Conservation (phyloP, 2,329 filamentous ascomycete species). For the Decorospora gaudefroyi region DNA sequence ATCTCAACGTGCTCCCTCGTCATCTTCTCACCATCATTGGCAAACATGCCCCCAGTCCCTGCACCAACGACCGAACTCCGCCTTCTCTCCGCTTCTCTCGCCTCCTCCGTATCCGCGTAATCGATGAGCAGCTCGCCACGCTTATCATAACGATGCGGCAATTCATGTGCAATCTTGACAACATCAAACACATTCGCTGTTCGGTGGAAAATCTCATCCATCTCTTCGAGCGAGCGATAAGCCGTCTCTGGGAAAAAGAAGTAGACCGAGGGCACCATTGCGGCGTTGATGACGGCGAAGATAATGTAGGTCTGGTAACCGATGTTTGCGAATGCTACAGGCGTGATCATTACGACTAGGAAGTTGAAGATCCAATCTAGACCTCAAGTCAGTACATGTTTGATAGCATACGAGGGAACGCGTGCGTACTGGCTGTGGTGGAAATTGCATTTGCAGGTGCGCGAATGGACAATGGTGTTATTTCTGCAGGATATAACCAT, state of each 20-base stretch:
- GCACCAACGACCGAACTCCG: slow-evolving; percentile 35
- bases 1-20: slow-evolving; percentile 10
- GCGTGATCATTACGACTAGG: slow-evolving; percentile 69
- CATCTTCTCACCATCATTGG: slow-evolving; percentile 8
- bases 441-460: slow-evolving; percentile 85
- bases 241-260: slow-evolving; percentile 67
- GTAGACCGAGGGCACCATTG: slow-evolving; percentile 61
- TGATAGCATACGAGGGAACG: neutral
- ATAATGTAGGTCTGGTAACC: slow-evolving; percentile 61
- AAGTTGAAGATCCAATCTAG: slow-evolving; percentile 53
- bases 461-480: slow-evolving; percentile 86
- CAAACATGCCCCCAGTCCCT: slow-evolving; percentile 6
- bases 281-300: slow-evolving; percentile 61
- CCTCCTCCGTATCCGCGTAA: slow-evolving; percentile 52
- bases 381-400: slow-evolving; percentile 62
- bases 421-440: slow-evolving; percentile 65
- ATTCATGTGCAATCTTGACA: slow-evolving; percentile 55
- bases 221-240: slow-evolving; percentile 49
- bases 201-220: slow-evolving; percentile 67
- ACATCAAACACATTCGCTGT: slow-evolving; percentile 56
- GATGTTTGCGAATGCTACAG: slow-evolving; percentile 62
- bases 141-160: slow-evolving; percentile 63
- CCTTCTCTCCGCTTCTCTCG: slow-evolving; percentile 34
- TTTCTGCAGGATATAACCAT: slow-evolving; percentile 70
- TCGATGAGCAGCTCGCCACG: slow-evolving; percentile 61